Conservation (phyloP, 306 rosid species). For the Cucumis hystrix region DNA sequence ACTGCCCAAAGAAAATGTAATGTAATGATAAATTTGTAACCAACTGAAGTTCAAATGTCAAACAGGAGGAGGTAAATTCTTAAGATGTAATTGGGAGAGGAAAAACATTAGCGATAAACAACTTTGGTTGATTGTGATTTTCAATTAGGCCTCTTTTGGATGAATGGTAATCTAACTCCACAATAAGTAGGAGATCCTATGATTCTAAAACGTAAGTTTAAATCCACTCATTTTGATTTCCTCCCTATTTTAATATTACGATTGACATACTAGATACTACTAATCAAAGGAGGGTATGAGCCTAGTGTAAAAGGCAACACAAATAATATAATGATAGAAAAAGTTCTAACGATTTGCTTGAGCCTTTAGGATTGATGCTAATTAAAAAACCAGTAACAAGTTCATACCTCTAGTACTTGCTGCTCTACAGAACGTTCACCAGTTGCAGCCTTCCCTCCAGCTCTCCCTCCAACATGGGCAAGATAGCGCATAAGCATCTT, state of each 20-base stretch:
- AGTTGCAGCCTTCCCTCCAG: slow-evolving; percentile 63
- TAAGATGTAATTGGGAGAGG: background rate
- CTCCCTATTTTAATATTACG: background rate
- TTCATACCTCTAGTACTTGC: slow-evolving; percentile 76
- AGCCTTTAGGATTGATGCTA: background rate
- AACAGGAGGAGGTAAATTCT: slow-evolving; percentile 6
- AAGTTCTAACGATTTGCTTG: background rate
- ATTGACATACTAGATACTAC: background rate
- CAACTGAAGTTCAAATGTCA: background rate
- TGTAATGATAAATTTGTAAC: background rate
- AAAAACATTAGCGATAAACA: background rate
- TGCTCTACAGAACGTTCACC: slow-evolving; percentile 91
- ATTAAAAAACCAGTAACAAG: background rate
- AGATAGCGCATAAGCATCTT: slow-evolving; percentile 96
- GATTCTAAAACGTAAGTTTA: background rate
- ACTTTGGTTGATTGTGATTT: background rate
- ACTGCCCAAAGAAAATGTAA: slow-evolving; percentile 34
- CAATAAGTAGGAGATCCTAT: background rate
- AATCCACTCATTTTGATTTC: background rate
- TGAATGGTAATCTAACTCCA: background rate
- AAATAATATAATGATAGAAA: background rate
- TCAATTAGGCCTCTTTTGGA: background rate
- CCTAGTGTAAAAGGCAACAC: background rate
- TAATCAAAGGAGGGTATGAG: background rate
- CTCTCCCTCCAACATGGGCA: slow-evolving; percentile 88